Evolutionary conservation across 495 filamentous ascomycete genomes (phyloP).

Genomic region (Penicillium verhagenii): DNA sequence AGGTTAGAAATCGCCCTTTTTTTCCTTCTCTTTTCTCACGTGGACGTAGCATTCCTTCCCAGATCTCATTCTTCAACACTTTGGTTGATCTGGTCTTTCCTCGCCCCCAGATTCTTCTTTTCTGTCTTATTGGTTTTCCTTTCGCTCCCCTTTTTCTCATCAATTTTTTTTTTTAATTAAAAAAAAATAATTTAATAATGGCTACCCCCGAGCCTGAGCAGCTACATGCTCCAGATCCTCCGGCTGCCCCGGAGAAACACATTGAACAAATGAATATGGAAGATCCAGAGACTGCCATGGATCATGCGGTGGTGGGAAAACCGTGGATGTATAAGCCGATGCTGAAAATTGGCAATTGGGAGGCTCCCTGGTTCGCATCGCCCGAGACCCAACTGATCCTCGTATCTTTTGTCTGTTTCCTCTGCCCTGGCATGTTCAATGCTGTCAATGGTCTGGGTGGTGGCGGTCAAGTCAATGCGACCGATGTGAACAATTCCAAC

Average conservation of each 20-base stretch:
- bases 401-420: constrained; percentile 83
- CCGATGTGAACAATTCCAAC: constrained; percentile 65
- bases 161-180: constrained; percentile 7
- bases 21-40: background rate
- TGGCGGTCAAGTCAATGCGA: constrained; percentile 59
- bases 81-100: constrained; percentile 3
- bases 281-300: constrained; percentile 31
- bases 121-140: background rate
- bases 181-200: no score
- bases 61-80: background rate
- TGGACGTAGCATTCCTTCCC: constrained; percentile 5
- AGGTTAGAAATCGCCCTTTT: no score
- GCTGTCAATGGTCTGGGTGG: constrained; percentile 74
- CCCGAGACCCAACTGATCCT: constrained; percentile 71
- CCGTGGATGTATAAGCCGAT: constrained; percentile 69
- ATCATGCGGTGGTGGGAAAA: constrained; percentile 29
- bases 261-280: constrained; percentile 5
- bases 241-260: constrained; percentile 4
- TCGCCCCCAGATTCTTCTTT: background rate
- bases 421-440: constrained; percentile 88
- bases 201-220: constrained; percentile 16
- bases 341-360: constrained; percentile 51
- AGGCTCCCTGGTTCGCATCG: constrained; percentile 70
- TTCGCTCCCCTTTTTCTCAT: constrained; percentile 6
- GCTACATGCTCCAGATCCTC: constrained; percentile 1